These are phyloP conservation scores for Candida morakotiae DNA, from an alignment of 805 yeast species.

Conservation along the genomic window DNA sequence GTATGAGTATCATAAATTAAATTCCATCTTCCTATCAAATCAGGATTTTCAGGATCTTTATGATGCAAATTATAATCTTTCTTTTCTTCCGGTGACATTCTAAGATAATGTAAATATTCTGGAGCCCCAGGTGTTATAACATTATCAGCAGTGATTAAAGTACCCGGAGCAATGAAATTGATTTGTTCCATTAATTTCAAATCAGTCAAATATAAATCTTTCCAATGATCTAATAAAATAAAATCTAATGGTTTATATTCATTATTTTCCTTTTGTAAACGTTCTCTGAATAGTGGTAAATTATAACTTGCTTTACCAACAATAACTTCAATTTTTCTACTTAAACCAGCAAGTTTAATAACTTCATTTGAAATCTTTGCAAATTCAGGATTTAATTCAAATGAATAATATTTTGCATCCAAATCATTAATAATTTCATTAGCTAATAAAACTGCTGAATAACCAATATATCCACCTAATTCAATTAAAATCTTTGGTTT, in stretches of 20 bases:
- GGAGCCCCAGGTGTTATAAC: constrained; percentile 33
- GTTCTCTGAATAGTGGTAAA: constrained; percentile 21
- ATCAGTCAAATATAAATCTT: constrained; percentile 37
- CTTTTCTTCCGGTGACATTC: constrained; percentile 33
- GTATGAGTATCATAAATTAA: constrained; percentile 33
- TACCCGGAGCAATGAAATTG: constrained; percentile 35
- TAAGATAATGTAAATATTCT: constrained; percentile 36
- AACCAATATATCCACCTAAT: constrained; percentile 32
- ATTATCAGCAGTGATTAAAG: constrained; percentile 38
- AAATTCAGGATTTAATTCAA: constrained; percentile 26
- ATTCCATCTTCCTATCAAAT: constrained; percentile 38
- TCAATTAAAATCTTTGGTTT: constrained; percentile 27
- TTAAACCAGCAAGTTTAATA: constrained; percentile 31
- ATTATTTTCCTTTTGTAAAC: constrained; percentile 6
- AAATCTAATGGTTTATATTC: constrained; percentile 25
- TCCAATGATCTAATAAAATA: constrained; percentile 39
- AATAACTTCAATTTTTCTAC: constrained; percentile 23
- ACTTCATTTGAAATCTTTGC: constrained; percentile 26
- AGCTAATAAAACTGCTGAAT: constrained; percentile 34
- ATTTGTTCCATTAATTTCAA: constrained; percentile 37
- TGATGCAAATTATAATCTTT: constrained; percentile 21
- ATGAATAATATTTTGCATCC: constrained; percentile 28
- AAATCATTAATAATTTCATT: constrained; percentile 18
- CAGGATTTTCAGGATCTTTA: constrained; percentile 23
- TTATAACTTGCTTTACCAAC: constrained; percentile 29